phyloP scores from a whole-genome alignment of 352 stramenopile genomes.

The Pythium folliculosum region DNA sequence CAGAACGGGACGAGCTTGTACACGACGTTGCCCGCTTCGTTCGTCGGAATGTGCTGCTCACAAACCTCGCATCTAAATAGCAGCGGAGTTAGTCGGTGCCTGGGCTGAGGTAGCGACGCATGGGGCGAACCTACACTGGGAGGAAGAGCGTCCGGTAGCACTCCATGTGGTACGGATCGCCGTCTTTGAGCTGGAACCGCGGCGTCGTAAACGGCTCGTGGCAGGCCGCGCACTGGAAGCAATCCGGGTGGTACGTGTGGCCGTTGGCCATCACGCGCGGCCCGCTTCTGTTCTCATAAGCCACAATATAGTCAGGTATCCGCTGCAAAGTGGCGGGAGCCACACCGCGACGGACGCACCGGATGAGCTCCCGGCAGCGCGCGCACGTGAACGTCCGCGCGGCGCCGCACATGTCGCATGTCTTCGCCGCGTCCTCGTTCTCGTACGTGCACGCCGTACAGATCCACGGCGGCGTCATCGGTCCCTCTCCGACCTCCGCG shows the following conservation, averaged over 20 bases:
- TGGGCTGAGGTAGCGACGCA: background rate
- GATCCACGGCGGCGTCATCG: conserved; percentile 32
- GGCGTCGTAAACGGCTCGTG: conserved; percentile 32
- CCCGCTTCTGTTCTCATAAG: conserved; percentile 17
- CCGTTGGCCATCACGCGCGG: conserved; percentile 32
- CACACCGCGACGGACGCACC: no score
- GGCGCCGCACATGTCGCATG: conserved; percentile 45
- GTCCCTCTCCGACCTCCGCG: no score
- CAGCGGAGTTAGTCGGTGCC: background rate
- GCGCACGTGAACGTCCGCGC: conserved; percentile 45
- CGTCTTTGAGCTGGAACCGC: conserved; percentile 44
- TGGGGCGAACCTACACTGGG: conserved; percentile 24
- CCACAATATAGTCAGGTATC: no score
- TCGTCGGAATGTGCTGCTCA: conserved; percentile 55
- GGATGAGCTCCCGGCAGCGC: conserved; percentile 29
- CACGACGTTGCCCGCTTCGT: conserved; percentile 47
- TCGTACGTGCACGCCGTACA: conserved; percentile 48
- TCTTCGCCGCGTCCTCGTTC: conserved; percentile 40
- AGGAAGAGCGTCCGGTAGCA: conserved; percentile 72
- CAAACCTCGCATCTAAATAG: conserved; percentile 60
- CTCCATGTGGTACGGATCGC: conserved; percentile 63
- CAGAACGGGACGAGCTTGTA: conserved; percentile 73
- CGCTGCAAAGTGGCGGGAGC: no score
- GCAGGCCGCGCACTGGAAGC: conserved; percentile 49
- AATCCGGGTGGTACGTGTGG: conserved; percentile 36